Evolutionary conservation across 257 asterid species (phyloP).

Genomic region (Orobanche coerulescens): DNA sequence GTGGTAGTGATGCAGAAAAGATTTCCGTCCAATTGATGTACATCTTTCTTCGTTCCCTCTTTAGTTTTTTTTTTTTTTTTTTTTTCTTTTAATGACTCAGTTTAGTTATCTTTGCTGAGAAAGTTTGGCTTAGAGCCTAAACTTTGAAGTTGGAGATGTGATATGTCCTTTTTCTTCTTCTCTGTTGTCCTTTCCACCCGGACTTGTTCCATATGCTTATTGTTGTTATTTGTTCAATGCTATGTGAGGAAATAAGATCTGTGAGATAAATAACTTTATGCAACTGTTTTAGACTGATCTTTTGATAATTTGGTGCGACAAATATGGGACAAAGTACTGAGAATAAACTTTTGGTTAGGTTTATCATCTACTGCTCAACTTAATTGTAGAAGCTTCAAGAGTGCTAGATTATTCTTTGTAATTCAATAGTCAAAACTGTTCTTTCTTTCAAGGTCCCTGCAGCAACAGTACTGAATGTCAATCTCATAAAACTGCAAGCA

Average conservation of each 20-base stretch:
- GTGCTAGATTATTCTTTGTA: too few relatives aligned
- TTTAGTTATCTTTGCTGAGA: neutral
- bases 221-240: neutral
- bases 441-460: too few relatives aligned
- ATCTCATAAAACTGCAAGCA: neutral
- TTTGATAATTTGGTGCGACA: conserved; percentile 1
- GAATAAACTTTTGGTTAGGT: neutral
- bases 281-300: neutral
- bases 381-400: conserved; percentile 5
- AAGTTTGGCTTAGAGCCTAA: too few relatives aligned
- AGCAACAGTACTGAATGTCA: neutral
- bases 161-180: too few relatives aligned
- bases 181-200: too few relatives aligned
- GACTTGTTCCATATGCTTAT: neutral
- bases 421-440: too few relatives aligned
- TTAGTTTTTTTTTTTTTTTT: too few relatives aligned
- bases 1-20: too few relatives aligned
- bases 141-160: too few relatives aligned
- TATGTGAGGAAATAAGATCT: conserved; percentile 9
- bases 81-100: too few relatives aligned
- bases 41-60: too few relatives aligned
- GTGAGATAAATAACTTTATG: neutral
- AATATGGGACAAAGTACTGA: neutral
- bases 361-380: conserved; percentile 8
- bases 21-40: too few relatives aligned